Conservation (phyloP, 306 rosid species). For the Quercus robur region DNA sequence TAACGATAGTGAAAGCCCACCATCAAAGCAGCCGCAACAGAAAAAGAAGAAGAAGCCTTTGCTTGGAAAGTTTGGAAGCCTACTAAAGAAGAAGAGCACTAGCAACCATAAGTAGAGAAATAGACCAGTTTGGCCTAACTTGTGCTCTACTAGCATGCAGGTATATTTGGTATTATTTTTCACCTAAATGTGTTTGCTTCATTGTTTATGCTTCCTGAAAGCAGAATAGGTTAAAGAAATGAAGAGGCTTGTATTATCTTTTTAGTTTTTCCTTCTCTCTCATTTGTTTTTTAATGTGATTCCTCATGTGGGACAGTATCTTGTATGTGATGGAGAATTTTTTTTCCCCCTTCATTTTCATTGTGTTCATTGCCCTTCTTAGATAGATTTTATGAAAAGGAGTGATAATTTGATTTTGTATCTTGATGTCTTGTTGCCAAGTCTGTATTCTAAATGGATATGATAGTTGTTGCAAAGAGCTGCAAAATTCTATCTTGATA, state of each 20-base stretch:
- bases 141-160: slow-evolving; percentile 32
- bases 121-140: slow-evolving; percentile 19
- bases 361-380: slow-evolving; percentile 4
- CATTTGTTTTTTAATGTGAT: neutral
- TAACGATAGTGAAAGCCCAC: slow-evolving; percentile 52
- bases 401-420: slow-evolving; percentile 26
- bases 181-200: slow-evolving; percentile 48
- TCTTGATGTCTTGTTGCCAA: slow-evolving; percentile 7
- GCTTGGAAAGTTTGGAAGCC: slow-evolving; percentile 84
- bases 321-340: slow-evolving; percentile 33
- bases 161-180: slow-evolving; percentile 50
- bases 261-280: slow-evolving; percentile 18
- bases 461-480: no score
- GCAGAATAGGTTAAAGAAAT: slow-evolving; percentile 57
- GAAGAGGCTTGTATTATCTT: slow-evolving; percentile 61
- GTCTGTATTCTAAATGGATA: neutral
- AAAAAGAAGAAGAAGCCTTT: slow-evolving; percentile 91
- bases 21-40: slow-evolving; percentile 64
- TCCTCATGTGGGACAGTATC: slow-evolving; percentile 9
- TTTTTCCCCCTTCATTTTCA: neutral
- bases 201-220: slow-evolving; percentile 41
- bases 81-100: slow-evolving; percentile 81
- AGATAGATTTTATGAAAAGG: slow-evolving; percentile 24
- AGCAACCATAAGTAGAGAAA: slow-evolving; percentile 67
- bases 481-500: no score